phyloP scores from a whole-genome alignment of 1,284 basidiomycete genomes.

The Ustilago hordei region DNA sequence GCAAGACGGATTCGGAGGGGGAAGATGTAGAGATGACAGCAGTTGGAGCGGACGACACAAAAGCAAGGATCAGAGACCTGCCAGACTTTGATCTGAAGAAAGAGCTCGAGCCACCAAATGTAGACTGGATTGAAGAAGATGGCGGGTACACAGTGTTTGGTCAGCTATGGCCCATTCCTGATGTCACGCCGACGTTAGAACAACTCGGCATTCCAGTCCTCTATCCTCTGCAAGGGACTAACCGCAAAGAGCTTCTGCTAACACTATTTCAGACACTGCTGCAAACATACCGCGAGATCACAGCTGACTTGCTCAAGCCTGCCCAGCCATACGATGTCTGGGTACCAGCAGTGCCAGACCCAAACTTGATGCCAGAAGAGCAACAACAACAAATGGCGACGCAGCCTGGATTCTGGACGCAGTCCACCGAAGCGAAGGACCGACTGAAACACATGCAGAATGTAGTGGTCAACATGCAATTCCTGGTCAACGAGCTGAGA shows the following conservation, averaged over 20 bases:
- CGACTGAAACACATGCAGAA: constrained; percentile 62
- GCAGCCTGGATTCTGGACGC: constrained; percentile 48
- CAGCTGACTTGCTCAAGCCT: constrained; percentile 54
- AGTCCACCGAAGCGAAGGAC: constrained; percentile 57
- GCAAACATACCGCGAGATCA: constrained; percentile 61
- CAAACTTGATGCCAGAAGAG: constrained; percentile 32
- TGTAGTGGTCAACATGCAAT: constrained; percentile 66
- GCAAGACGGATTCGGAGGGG: background rate
- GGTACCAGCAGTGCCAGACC: constrained; percentile 45
- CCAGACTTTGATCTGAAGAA: constrained; percentile 56
- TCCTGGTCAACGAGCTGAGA: constrained; percentile 63
- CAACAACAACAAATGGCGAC: constrained; percentile 39
- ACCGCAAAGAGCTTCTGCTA: constrained; percentile 43
- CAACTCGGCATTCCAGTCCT: constrained; percentile 59
- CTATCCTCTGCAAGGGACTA: constrained; percentile 39
- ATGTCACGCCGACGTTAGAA: constrained; percentile 56
- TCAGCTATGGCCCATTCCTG: constrained; percentile 65
- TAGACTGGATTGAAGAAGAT: constrained; percentile 67
- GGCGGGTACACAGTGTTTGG: constrained; percentile 66
- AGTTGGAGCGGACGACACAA: background rate
- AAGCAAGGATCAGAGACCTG: constrained; percentile 3
- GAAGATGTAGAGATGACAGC: constrained; percentile 20
- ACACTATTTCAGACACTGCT: constrained; percentile 69
- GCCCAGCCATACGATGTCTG: constrained; percentile 61
- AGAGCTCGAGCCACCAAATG: constrained; percentile 53